Evolutionary conservation across 2,329 filamentous ascomycete genomes (phyloP).

Genomic region (Talaromyces sp.): DNA sequence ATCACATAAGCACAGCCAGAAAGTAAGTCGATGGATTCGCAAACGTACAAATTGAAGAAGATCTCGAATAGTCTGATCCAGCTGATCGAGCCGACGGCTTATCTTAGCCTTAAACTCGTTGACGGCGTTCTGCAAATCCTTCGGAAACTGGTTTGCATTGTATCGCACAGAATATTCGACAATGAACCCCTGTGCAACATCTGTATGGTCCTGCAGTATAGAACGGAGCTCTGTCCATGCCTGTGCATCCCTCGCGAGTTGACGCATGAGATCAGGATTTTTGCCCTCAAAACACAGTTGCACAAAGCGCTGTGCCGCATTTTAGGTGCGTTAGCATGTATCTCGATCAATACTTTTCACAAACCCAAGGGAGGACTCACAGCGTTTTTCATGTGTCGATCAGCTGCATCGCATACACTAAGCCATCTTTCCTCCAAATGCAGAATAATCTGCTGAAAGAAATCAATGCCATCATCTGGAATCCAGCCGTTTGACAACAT

Average conservation of each 20-base stretch:
- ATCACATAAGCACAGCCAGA: not conserved
- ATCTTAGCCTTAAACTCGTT: constrained; percentile 4
- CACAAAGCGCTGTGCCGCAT: not conserved
- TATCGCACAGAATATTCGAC: not conserved
- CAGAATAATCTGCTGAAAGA: constrained; percentile 2
- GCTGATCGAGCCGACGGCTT: not conserved
- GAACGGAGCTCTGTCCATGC: constrained; percentile 8
- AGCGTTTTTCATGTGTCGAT: not conserved
- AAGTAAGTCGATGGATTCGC: too few relatives aligned
- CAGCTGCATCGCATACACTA: not conserved
- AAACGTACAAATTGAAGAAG: constrained; percentile 9
- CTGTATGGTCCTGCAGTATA: not conserved
- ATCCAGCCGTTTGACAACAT: constrained; percentile 9
- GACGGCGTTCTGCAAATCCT: not conserved
- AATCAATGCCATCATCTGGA: constrained; percentile 3
- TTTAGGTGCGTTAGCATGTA: not conserved
- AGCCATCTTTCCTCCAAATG: not conserved
- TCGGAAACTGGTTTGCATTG: not conserved
- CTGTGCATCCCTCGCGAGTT: constrained; percentile 8
- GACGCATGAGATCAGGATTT: constrained; percentile 9
- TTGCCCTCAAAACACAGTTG: constrained; percentile 8
- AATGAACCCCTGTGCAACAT: not conserved
- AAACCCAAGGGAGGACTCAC: not conserved
- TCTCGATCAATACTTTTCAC: not conserved
- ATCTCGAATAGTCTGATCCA: constrained; percentile 10